These are phyloP conservation scores for Nannizzia gypsea DNA, from an alignment of 2,329 filamentous ascomycete species.

Conservation along the genomic window DNA sequence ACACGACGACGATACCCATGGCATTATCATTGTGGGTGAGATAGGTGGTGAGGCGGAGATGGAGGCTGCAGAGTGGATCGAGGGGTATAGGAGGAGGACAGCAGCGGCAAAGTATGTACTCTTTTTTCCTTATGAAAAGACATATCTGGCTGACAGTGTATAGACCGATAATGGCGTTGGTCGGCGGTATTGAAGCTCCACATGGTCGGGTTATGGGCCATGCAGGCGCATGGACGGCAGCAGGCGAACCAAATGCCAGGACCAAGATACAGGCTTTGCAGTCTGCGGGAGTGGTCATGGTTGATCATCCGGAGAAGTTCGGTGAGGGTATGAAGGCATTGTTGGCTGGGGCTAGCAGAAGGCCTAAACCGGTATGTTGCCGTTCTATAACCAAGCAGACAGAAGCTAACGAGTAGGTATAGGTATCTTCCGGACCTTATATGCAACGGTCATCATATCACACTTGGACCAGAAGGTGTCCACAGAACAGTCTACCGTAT, in stretches of 20 bases:
- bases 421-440: slow-evolving; percentile 14
- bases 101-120: slow-evolving; percentile 48
- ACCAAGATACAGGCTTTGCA: slow-evolving; percentile 58
- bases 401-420: slow-evolving; percentile 8
- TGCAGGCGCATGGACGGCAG: slow-evolving; percentile 58
- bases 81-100: slow-evolving; percentile 47
- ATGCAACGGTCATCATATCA: slow-evolving; percentile 46
- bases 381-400: not conserved
- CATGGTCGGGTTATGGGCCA: slow-evolving; percentile 63
- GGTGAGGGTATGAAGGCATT: slow-evolving; percentile 55
- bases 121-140: not conserved
- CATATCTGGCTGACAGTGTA: slow-evolving; percentile 14
- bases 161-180: slow-evolving; percentile 59
- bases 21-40: slow-evolving; percentile 61
- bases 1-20: slow-evolving; percentile 55
- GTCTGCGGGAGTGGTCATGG: slow-evolving; percentile 54
- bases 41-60: slow-evolving; percentile 58
- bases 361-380: slow-evolving; percentile 5
- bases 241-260: slow-evolving; percentile 52
- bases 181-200: slow-evolving; percentile 55
- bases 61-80: slow-evolving; percentile 63
- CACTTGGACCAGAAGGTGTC: slow-evolving; percentile 26
- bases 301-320: slow-evolving; percentile 65
- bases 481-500: not conserved
- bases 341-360: slow-evolving; percentile 34